Conservation (phyloP, 306 rosid species). For the Pterocarpus santalinus region DNA sequence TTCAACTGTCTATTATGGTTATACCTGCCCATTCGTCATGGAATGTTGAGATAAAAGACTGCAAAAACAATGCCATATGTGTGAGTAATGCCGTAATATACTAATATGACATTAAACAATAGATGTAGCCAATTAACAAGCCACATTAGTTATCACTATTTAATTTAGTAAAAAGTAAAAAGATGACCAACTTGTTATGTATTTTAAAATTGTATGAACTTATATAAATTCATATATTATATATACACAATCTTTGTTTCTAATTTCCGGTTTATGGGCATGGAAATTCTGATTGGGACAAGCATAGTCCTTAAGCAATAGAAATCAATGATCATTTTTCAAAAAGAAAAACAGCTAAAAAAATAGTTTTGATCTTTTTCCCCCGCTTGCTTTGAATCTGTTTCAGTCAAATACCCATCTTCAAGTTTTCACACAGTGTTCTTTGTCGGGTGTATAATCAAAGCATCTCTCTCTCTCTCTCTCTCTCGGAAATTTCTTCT, state of each 20-base stretch:
- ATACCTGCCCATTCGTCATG: too few species aligned
- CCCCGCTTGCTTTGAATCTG: constrained; percentile 42
- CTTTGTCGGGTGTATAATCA: constrained; percentile 72
- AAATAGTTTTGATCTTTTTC: not conserved
- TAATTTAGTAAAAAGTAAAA: not conserved
- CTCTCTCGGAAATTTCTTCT: constrained; percentile 39
- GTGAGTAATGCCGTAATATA: too few species aligned
- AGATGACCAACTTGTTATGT: not conserved
- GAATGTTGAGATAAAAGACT: too few species aligned
- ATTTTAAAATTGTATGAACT: not conserved
- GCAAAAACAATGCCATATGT: too few species aligned
- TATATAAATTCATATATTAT: not conserved
- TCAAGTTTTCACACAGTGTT: constrained; percentile 73
- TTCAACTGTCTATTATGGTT: too few species aligned
- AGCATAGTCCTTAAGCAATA: constrained; percentile 26
- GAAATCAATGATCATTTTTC: constrained; percentile 25
- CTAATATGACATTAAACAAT: too few species aligned
- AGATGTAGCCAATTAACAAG: too few species aligned
- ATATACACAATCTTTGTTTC: not conserved
- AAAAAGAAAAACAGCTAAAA: too few species aligned
- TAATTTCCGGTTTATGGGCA: not conserved
- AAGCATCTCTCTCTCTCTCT: constrained; percentile 36
- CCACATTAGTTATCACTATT: not conserved
- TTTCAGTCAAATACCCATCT: constrained; percentile 61
- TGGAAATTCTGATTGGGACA: constrained; percentile 25